Evolutionary conservation across 768 basidiomycete species (phyloP).

Genomic region (Suillus hirtellus): DNA sequence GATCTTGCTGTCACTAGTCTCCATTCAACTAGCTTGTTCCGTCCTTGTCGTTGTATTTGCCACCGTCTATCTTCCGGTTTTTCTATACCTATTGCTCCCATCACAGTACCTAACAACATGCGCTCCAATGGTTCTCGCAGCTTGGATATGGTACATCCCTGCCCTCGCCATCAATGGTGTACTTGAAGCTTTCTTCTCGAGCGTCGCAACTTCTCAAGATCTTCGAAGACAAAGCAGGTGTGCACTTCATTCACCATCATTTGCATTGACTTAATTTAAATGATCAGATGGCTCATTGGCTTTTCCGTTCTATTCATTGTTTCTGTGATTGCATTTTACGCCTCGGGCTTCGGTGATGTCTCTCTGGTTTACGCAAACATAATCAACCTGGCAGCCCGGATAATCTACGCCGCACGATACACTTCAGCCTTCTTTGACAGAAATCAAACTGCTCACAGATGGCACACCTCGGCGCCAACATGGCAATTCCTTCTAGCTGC

Average conservation of each 20-base stretch:
- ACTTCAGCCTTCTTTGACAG: slow-evolving; percentile 46
- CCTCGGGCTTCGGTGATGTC: slow-evolving; percentile 56
- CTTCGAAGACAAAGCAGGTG: slow-evolving; percentile 68
- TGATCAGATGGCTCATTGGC: slow-evolving; percentile 69
- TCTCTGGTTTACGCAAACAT: slow-evolving; percentile 80
- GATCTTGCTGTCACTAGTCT: slow-evolving; percentile 60
- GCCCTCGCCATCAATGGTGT: slow-evolving; percentile 88
- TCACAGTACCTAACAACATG: slow-evolving; percentile 69
- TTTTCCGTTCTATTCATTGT: slow-evolving; percentile 72
- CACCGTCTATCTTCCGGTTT: slow-evolving; percentile 69
- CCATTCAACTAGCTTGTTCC: slow-evolving; percentile 64
- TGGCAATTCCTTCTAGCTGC: slow-evolving; percentile 29
- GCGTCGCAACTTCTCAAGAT: slow-evolving; percentile 67
- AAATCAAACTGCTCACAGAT: slow-evolving; percentile 19
- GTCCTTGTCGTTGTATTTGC: slow-evolving; percentile 75
- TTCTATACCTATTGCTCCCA: slow-evolving; percentile 72
- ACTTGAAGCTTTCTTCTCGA: slow-evolving; percentile 87
- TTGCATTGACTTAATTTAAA: slow-evolving; percentile 10
- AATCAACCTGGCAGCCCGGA: slow-evolving; percentile 61
- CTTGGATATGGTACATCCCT: slow-evolving; percentile 90
- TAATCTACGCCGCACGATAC: slow-evolving; percentile 59
- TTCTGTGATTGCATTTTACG: slow-evolving; percentile 49
- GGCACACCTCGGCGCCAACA: slow-evolving; percentile 19
- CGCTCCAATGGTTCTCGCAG: slow-evolving; percentile 72
- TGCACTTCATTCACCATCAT: neutral